Base-by-base conservation (phyloP, 1,284 basidiomycete species). In the Sporisorium exsertum region DNA sequence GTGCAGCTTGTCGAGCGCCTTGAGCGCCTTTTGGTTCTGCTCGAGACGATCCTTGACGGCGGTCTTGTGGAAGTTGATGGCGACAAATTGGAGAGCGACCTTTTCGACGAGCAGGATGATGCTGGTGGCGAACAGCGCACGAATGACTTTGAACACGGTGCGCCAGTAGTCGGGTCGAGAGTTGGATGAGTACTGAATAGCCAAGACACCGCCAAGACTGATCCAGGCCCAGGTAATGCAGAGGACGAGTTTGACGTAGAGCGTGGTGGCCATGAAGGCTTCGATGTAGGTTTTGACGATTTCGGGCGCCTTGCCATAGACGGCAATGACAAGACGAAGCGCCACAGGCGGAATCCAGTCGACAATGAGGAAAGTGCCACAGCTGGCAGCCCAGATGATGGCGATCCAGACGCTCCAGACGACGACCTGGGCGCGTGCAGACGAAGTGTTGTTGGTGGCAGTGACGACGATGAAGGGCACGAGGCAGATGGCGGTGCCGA, bases 191-290 rank as follows among this genome's bases (percentile, higher is more conserved):
- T 64, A 81, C 29, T 68, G 54, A 40, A 82, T 73, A 7, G 77
- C 72, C 5, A 82, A 27, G 3, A 80, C 65, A n/a, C 81, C 81
- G 22, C 83, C 73, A 18, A 84, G 71, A 54, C 79, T 80, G 64
- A 81, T 82, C 83, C 83, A 84, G 6, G 83, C 80, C 83, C 83
- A 84, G 20, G 81, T 72, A 58, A 80, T 71, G 65, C 80, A 82
- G 37, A 83, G 75, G n/a, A 81, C 70, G 5, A 84, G 67, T 58
- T 82, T 82, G 67, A 80, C 40, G 59, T 80, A 84, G 53, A 81
- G 51, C 16, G 73, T 61, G 8, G 75, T 75, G 20, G 77, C 80
- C 70, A 78, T 79, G 54, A 82, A 64, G 0, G 83, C 77, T 49
- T 81, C 78, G 27, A 84, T 61, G 58, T 78, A 69, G 4, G 79